These are phyloP conservation scores for Cladorrhinum sp. DNA, from an alignment of 2,329 filamentous ascomycete species.

Conservation along the genomic window DNA sequence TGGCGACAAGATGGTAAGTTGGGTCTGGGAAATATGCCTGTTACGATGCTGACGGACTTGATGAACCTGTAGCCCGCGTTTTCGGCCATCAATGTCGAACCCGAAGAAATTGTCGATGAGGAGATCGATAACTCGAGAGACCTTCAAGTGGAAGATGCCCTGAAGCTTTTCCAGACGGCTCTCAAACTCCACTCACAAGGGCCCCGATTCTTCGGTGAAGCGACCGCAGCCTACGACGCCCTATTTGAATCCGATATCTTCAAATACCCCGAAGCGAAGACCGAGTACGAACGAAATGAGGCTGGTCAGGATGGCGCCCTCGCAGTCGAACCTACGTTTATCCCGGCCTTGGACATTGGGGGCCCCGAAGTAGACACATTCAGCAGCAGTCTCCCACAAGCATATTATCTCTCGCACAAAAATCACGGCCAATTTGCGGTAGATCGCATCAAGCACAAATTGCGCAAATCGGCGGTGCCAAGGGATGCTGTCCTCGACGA, in stretches of 20 bases:
- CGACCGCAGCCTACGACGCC: constrained; percentile 74
- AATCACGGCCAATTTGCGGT: constrained; percentile 90
- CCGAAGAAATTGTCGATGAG: constrained; percentile 84
- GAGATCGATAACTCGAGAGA: constrained; percentile 95
- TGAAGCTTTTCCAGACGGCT: constrained; percentile 90
- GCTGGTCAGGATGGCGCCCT: constrained; percentile 49
- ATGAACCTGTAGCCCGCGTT: constrained; percentile 57
- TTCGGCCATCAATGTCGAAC: constrained; percentile 88
- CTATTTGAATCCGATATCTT: constrained; percentile 94
- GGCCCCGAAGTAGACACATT: constrained; percentile 67
- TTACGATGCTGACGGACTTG: background rate
- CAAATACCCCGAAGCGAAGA: constrained; percentile 80
- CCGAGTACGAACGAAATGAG: constrained; percentile 75
- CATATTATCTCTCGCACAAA: constrained; percentile 90
- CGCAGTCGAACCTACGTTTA: constrained; percentile 46
- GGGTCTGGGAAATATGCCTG: background rate
- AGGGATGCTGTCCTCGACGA: constrained; percentile 36
- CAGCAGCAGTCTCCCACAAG: constrained; percentile 79
- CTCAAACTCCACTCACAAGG: constrained; percentile 90
- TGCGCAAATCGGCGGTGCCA: constrained; percentile 32
- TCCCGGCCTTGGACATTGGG: constrained; percentile 51
- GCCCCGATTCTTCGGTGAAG: constrained; percentile 69
- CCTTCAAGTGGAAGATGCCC: constrained; percentile 91
- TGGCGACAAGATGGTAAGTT: constrained; percentile 5
- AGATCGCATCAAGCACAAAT: constrained; percentile 63